These are phyloP conservation scores for Pseudozyma hubeiensis DNA, from an alignment of 1,284 basidiomycete genomes.

Conservation along the genomic window DNA sequence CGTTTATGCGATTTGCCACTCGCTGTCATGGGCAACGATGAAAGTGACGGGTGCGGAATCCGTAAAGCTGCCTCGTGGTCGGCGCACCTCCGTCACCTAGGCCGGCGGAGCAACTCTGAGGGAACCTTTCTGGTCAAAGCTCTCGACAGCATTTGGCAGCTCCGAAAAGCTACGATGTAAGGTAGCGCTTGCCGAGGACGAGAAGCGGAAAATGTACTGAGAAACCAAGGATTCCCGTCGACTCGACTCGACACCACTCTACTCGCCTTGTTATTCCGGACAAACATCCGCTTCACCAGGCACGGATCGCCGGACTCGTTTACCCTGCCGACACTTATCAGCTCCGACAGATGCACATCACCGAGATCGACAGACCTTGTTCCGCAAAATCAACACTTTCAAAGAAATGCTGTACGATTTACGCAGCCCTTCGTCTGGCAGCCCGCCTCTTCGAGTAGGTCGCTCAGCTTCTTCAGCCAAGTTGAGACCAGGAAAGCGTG, in stretches of 20 bases:
- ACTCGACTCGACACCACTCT: not conserved
- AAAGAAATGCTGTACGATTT: not conserved
- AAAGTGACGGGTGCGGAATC: too few relatives aligned
- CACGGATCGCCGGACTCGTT: constrained; percentile 11
- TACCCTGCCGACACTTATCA: not conserved
- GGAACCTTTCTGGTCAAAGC: too few relatives aligned
- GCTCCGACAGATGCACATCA: not conserved
- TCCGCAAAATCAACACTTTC: constrained; percentile 3
- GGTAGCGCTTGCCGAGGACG: not conserved
- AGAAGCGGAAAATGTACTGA: too few relatives aligned
- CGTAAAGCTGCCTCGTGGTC: too few relatives aligned
- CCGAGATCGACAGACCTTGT: not conserved
- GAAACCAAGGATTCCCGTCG: constrained; percentile 1
- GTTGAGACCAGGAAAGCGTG: too few relatives aligned
- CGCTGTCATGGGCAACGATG: too few relatives aligned
- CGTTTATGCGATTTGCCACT: too few relatives aligned
- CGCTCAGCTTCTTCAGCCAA: too few relatives aligned
- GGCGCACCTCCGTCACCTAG: constrained; percentile 16
- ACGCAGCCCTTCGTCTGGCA: too few relatives aligned
- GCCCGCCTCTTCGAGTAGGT: not conserved
- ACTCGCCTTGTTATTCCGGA: too few relatives aligned
- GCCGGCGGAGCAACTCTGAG: not conserved
- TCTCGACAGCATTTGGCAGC: too few relatives aligned
- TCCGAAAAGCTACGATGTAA: not conserved
- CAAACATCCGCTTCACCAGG: not conserved